Percentiles rank a stretch among this genome's conserved stretches.
phyloP scores from a whole-genome alignment of 805 yeast species.

The Debaryomyces tyrocola region DNA sequence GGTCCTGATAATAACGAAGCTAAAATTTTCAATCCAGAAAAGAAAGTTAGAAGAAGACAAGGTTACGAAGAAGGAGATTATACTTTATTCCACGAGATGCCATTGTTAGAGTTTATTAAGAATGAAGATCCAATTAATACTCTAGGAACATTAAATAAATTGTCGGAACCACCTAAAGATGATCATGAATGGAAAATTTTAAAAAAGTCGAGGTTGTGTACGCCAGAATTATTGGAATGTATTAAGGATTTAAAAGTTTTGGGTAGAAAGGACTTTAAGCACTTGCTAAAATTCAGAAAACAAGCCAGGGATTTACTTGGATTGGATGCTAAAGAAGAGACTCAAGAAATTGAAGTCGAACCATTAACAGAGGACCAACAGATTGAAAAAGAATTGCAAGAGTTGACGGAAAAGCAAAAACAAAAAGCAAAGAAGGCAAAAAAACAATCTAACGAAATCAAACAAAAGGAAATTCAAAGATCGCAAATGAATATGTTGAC shows the following conservation, averaged over 20 bases:
- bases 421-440: constrained; percentile 75
- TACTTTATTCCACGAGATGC: constrained; percentile 63
- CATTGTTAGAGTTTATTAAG: constrained; percentile 77
- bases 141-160: constrained; percentile 70
- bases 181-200: constrained; percentile 74
- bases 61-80: constrained; percentile 97
- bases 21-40: constrained; percentile 91
- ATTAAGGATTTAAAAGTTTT: constrained; percentile 89
- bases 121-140: constrained; percentile 80
- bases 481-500: constrained; percentile 97
- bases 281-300: constrained; percentile 83
- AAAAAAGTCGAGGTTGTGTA: constrained; percentile 72
- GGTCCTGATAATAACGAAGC: constrained; percentile 79
- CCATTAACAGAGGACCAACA: constrained; percentile 83
- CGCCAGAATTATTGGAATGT: constrained; percentile 76
- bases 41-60: constrained; percentile 83
- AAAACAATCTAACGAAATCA: constrained; percentile 75
- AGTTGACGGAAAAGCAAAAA: constrained; percentile 69
- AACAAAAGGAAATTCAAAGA: constrained; percentile 84
- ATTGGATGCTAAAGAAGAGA: constrained; percentile 53
- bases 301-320: constrained; percentile 79
- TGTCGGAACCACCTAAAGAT: constrained; percentile 53
- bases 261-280: constrained; percentile 91
- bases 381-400: constrained; percentile 80
- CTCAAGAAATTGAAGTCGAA: constrained; percentile 59